Conservation (phyloP, 768 basidiomycete genomes). For the Leccinum obscurum region DNA sequence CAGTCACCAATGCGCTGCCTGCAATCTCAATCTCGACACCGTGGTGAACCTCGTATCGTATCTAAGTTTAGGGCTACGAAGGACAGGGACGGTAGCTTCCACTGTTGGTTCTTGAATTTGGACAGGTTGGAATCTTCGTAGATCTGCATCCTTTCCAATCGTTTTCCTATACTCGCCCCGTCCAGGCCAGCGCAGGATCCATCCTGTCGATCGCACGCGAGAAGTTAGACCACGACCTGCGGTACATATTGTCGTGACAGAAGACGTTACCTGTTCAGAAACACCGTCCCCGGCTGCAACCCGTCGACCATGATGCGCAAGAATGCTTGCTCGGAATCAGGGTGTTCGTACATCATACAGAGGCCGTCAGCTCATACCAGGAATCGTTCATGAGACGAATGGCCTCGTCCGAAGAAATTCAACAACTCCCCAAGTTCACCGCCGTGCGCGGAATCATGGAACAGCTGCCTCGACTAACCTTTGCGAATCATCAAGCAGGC, state of each 20-base stretch:
- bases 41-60: no score
- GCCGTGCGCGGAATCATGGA: background rate
- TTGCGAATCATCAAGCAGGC: constrained; percentile 48
- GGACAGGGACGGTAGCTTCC: no score
- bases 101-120: no score
- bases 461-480: constrained; percentile 46
- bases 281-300: constrained; percentile 89
- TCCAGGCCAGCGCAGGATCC: constrained; percentile 94
- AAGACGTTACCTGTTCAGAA: constrained; percentile 39
- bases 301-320: constrained; percentile 53
- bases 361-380: constrained; percentile 89
- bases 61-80: no score
- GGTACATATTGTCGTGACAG: no score
- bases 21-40: no score
- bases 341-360: constrained; percentile 70
- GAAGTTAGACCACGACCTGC: background rate
- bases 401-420: constrained; percentile 88
- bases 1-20: no score
- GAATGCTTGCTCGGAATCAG: constrained; percentile 4
- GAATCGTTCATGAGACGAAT: constrained; percentile 94
- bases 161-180: constrained; percentile 42
- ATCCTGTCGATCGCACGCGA: constrained; percentile 48
- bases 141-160: no score
- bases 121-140: no score
- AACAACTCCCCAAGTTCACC: constrained; percentile 22